A percentile compares a stretch with the other conserved stretches of the same genome.
Evolutionary conservation across 1,284 basidiomycete species (phyloP).

Genomic region (Spongispora temasekensis): DNA sequence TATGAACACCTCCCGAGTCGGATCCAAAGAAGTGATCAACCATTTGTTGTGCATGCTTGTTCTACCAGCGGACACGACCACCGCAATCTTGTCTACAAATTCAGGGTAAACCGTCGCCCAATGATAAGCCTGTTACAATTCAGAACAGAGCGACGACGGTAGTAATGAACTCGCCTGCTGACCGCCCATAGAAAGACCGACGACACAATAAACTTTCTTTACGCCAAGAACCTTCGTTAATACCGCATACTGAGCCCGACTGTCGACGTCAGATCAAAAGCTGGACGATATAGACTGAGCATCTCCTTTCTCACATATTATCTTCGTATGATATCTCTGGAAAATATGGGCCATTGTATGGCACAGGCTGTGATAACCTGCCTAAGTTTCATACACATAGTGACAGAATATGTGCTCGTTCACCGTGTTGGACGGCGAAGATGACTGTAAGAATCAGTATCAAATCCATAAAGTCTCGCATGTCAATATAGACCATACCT

Average conservation of each 20-base stretch:
- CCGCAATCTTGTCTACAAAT: conserved; percentile 47
- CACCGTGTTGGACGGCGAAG: conserved; percentile 20
- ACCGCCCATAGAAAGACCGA: conserved; percentile 64
- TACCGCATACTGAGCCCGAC: conserved; percentile 56
- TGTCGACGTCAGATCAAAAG: conserved; percentile 19
- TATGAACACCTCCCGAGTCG: neutral
- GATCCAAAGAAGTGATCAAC: conserved; percentile 32
- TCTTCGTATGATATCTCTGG: conserved; percentile 39
- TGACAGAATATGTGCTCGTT: neutral
- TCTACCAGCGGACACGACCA: conserved; percentile 37
- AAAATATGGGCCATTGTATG: conserved; percentile 49
- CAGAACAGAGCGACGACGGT: neutral
- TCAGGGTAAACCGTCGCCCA: conserved; percentile 62
- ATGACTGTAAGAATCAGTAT: conserved; percentile 6
- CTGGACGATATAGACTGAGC: neutral
- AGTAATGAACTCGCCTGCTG: conserved; percentile 43
- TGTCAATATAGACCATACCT: conserved; percentile 39
- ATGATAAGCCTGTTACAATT: conserved; percentile 48
- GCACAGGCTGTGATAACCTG: conserved; percentile 36
- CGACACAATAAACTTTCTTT: conserved; percentile 47
- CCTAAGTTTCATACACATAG: conserved; percentile 13
- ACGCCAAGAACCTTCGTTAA: conserved; percentile 51
- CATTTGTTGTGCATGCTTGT: conserved; percentile 61
- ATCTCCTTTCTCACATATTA: conserved; percentile 14
- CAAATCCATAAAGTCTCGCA: neutral